Evolutionary conservation across 345 rosid genomes (phyloP).

Genomic region (Balakata baccata): DNA sequence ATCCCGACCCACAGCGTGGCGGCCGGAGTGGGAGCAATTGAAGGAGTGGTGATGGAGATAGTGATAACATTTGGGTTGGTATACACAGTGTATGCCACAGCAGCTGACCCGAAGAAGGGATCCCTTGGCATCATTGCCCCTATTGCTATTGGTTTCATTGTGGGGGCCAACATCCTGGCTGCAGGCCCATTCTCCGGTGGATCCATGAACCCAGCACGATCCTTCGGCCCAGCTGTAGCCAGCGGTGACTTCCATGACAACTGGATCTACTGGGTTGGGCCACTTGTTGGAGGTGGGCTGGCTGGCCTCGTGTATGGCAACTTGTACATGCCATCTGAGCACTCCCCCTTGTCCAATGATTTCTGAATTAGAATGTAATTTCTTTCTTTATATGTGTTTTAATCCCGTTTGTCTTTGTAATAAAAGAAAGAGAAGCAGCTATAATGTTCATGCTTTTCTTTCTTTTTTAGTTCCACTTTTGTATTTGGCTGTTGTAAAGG

Average conservation of each 20-base stretch:
- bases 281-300: slow-evolving; percentile 80
- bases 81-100: slow-evolving; percentile 91
- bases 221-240: slow-evolving; percentile 88
- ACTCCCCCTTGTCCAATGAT: slow-evolving; percentile 49
- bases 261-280: slow-evolving; percentile 93
- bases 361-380: slow-evolving; percentile 18
- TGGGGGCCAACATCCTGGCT: slow-evolving; percentile 92
- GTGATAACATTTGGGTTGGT: slow-evolving; percentile 84
- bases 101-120: slow-evolving; percentile 95
- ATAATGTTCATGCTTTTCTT: slow-evolving; percentile 16
- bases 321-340: slow-evolving; percentile 55
- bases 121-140: slow-evolving; percentile 86
- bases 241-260: slow-evolving; percentile 80
- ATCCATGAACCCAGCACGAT: slow-evolving; percentile 97
- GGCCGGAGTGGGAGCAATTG: slow-evolving; percentile 67
- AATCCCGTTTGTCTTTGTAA: slow-evolving; percentile 15
- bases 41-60: slow-evolving; percentile 93
- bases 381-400: not conserved
- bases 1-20: slow-evolving; percentile 72
- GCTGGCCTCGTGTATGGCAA: slow-evolving; percentile 75
- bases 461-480: not conserved
- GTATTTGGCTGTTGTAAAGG: slow-evolving; percentile 18
- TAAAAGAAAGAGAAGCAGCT: slow-evolving; percentile 22
- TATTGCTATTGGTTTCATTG: slow-evolving; percentile 86
- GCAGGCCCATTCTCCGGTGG: slow-evolving; percentile 98